A percentile compares a stretch with the other conserved stretches of the same genome.
These are phyloP conservation scores for Athelia psychrophila DNA, from an alignment of 1,284 basidiomycete species.

Conservation along the genomic window DNA sequence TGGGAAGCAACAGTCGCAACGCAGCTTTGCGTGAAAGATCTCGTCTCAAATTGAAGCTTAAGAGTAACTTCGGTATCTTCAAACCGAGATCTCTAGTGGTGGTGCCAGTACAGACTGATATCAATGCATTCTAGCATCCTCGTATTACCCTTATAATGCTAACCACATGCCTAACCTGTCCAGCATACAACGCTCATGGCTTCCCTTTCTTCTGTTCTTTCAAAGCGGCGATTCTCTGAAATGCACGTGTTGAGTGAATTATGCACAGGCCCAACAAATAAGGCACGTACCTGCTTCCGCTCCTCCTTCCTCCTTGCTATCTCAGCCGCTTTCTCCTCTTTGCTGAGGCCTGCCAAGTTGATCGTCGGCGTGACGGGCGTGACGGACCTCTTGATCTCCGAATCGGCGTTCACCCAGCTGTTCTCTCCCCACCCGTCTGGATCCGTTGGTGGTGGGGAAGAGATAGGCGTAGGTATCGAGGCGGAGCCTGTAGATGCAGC, in stretches of 20 bases:
- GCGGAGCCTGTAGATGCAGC: background rate
- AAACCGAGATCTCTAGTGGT: no score
- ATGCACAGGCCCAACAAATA: background rate
- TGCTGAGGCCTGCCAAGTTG: conserved; percentile 58
- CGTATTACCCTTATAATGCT: no score
- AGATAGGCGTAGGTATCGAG: conserved; percentile 18
- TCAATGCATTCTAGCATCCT: no score
- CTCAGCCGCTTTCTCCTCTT: conserved; percentile 88
- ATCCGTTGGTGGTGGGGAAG: conserved; percentile 17
- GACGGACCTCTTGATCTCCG: conserved; percentile 13
- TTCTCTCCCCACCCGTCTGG: conserved; percentile 2
- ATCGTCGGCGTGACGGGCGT: conserved; percentile 23
- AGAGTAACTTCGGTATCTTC: no score
- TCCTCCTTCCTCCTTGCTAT: conserved; percentile 89
- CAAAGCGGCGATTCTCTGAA: conserved; percentile 62
- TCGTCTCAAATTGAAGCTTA: no score
- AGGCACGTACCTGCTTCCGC: conserved; percentile 64
- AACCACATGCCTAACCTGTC: no score
- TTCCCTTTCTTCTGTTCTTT: conserved; percentile 64
- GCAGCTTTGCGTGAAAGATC: no score
- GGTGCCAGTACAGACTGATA: no score
- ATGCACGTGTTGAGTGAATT: background rate
- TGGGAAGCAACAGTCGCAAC: no score
- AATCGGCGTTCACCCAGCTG: conserved; percentile 9
- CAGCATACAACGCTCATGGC: no score